Percentiles rank a stretch among this genome's conserved stretches.
These are phyloP conservation scores for Penicillium lagena DNA, from an alignment of 495 filamentous ascomycete genomes.

Conservation along the genomic window DNA sequence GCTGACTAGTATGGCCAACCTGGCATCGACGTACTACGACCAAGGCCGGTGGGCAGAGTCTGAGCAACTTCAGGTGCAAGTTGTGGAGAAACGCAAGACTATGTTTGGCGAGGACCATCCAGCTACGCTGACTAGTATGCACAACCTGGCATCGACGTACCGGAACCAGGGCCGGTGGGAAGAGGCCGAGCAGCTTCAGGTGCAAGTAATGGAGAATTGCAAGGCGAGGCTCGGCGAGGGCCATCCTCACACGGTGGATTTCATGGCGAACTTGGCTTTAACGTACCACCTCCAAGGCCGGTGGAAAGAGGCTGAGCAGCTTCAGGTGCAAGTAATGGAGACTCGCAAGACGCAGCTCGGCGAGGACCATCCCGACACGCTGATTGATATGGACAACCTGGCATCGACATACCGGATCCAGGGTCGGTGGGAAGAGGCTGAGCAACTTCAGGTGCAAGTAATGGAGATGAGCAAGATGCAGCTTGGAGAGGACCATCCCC, in stretches of 20 bases:
- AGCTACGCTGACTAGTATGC: conserved; percentile 5
- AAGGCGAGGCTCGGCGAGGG: too few species aligned
- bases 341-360: too few species aligned
- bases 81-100: conserved; percentile 8
- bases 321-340: too few species aligned
- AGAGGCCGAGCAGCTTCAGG: neutral
- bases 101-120: conserved; percentile 28
- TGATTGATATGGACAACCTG: too few species aligned
- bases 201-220: too few species aligned
- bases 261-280: too few species aligned
- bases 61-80: conserved; percentile 12
- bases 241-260: too few species aligned
- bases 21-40: neutral
- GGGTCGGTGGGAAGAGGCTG: conserved; percentile 18
- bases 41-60: conserved; percentile 20
- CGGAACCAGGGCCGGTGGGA: conserved; percentile 1
- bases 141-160: conserved; percentile 2
- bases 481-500: conserved; percentile 27
- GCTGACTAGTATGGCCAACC: too few species aligned
- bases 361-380: too few species aligned
- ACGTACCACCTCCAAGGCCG: too few species aligned
- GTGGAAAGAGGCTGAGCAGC: too few species aligned
- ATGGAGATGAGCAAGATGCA: conserved; percentile 8
- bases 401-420: neutral
- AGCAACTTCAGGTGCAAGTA: conserved; percentile 12